Base-by-base conservation (phyloP, 2,329 filamentous ascomycete species). In the Knufia fluminis region DNA sequence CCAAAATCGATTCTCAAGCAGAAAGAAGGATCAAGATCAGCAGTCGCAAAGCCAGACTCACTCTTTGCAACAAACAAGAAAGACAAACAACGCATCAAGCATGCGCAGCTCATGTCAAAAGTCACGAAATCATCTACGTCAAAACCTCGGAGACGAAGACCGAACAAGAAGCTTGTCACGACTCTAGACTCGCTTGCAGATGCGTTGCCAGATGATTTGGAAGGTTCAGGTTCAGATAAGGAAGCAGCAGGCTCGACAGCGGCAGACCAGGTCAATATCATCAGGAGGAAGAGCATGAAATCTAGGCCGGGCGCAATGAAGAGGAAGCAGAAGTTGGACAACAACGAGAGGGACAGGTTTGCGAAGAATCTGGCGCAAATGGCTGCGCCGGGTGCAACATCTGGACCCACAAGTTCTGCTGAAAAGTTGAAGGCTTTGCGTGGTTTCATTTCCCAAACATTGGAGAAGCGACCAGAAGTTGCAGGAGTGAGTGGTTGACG, bases 1-100 rank as follows among this genome's bases (percentile, higher is more conserved):
- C 20, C 45, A 38, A 48, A 40, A 26, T 39, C 45, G 3, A 31
- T 39, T 3, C 35, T 40, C 20, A 40, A 48, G 23, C 33, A n/a
- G 7, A 26, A 40, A 8, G 31, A 16, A 19, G 33, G 3, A 19
- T 28, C 22, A 40, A 22, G n/a, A 3, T 31, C 45, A 8, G 31
- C 19, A 17, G 3, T 3, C 16, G 20, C 22, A 12, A 3, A 49
- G 6, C 39, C 49, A 33, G 33, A 45, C 1, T 49, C 53, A 24
- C 50, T 59, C 4, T 90, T 91, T 67, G 71, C 80, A 53, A 77
- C 80, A 48, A 81, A 76, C 55, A 97, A 96, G 68, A 82, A 79
- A 63, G 86, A 94, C 71, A 94, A 91, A 71, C 85, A 83, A 20
- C 71, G 76, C 28, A 86, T 94, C 60, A 90, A 89, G 63, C 87